Base-by-base conservation (phyloP, 306 rosid genomes). In the Dalbergia oliveri region DNA sequence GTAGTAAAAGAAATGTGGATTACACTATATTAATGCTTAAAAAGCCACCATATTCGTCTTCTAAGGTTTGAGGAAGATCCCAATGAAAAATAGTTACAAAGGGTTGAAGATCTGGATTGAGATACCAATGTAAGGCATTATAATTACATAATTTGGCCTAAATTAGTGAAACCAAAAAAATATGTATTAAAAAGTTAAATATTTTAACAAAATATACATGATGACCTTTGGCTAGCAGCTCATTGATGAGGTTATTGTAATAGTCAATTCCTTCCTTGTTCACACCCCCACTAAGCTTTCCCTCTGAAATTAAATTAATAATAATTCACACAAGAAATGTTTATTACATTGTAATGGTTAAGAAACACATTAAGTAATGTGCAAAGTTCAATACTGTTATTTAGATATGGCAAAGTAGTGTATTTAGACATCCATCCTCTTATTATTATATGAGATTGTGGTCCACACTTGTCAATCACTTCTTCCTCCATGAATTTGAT, bases 51-150 rank as follows among this genome's bases (percentile, higher is more conserved):
- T 81, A 88, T 39, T 84, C 90, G 5, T 90, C 88, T 77, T 88
- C 83, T 65, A 90, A 67, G 23, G 85, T 4, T 11, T 90, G 94
- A 15, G 91, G 92, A 73, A 85, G 83, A 47, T 90, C 94, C 94
- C 94, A 86, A 26, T 90, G 91, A 21, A 84, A 90, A 56, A 88
- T 76, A 0, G 91, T 89, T 10, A 82, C 82, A 82, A 83, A 89
- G 11, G 90, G 90, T 50, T 77, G 58, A 1, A 88, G 21, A 72
- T 79, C 86, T 90, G 58, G 50, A 80, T 21, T 26, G 31, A 1
- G 31, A 26, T 26, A 2, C 31, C 31, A 26, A 8, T 8, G n/a
- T 1, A 63, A 39, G 9, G 13, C 31, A 79, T 50, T 18, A 37
- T 35, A 14, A 19, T 50, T 50, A 12, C 3, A 63, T 72, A 37